Base-by-base conservation (phyloP, 2,329 filamentous ascomycete genomes). In the Colletotrichum karsti region DNA sequence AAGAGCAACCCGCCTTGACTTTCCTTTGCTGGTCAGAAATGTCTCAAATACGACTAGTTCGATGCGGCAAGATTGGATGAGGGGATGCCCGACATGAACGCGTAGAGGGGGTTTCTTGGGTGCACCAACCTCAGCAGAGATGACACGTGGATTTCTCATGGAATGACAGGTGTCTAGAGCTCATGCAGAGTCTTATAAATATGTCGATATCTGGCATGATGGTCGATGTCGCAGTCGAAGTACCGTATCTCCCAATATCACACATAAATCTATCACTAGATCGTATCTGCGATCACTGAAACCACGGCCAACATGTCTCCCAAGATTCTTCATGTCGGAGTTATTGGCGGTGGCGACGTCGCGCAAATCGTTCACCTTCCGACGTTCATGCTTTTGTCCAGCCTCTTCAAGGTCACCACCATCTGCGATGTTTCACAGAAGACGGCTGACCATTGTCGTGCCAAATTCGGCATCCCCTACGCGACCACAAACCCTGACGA, bases 401-500 rank as follows among this genome's bases (percentile, higher is more conserved):
- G 41, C 41, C 44, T 64, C 10, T 64, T 58, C 44, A 57, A 20
- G 12, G 4, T 64, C 13, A 39, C 41, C 10, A 50, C 53, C 15
- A 58, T 64, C 15, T 64, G 18, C 33, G 61, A 64, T 20, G 37
- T 64, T 8, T 64, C 61, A 18, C 41, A 28, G 2, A 58, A 53
- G 13, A 57, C 56, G 33, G 54, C 39, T 7, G 8, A 58, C 9
- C 61, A 64, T 51, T 64, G 61, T 51, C 18, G 12, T 10, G 28
- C 44, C 26, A 81, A 80, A 59, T 77, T 79, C 63, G 69, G 74
- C 55, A 75, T 77, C 55, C 59, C 61, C 8, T 41, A 26, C 7
- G 22, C 20, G 30, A 80, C 78, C 28, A 76, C 76, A 51, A 65
- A 79, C 51, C 73, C 81, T 2, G 53, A 76, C 35, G 77, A 81